Conservation (phyloP, 176 grass and related monocot genomes). For the Musa schizocarpa region DNA sequence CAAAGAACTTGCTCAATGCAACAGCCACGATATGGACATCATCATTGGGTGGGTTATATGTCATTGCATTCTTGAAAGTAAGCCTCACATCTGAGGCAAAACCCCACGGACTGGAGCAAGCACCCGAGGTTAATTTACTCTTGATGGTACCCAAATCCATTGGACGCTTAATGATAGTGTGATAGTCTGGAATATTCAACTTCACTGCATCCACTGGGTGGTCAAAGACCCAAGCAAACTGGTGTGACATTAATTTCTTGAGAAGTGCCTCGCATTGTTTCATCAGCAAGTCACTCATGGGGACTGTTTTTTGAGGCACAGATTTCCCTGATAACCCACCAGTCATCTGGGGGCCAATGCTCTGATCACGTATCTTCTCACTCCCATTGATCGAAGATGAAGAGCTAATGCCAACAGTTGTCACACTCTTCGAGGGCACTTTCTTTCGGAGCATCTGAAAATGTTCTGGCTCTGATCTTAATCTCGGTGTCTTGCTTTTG, state of each 20-base stretch:
- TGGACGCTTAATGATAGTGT: constrained; percentile 66
- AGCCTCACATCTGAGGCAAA: constrained; percentile 89
- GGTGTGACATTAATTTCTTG: constrained; percentile 86
- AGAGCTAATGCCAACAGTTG: constrained; percentile 23
- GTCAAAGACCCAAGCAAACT: constrained; percentile 65
- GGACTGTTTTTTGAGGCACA: constrained; percentile 28
- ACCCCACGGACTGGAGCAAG: constrained; percentile 45
- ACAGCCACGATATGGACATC: constrained; percentile 73
- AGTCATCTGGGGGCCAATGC: constrained; percentile 26
- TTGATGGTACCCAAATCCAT: constrained; percentile 87
- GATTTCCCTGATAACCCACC: constrained; percentile 44
- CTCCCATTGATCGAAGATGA: constrained; percentile 33
- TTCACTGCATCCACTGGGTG: constrained; percentile 60
- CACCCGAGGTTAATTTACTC: constrained; percentile 44
- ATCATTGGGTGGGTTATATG: constrained; percentile 77
- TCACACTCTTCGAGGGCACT: not conserved
- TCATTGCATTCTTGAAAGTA: constrained; percentile 76
- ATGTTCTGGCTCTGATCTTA: constrained; percentile 45
- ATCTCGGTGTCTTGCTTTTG: constrained; percentile 52
- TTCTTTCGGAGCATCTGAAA: constrained; percentile 51
- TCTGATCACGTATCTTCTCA: constrained; percentile 29
- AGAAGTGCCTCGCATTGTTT: constrained; percentile 74
- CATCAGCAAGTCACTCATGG: constrained; percentile 19
- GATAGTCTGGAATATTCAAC: constrained; percentile 91
- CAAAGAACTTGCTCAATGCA: constrained; percentile 71